phyloP scores from a whole-genome alignment of 176 grass and related monocot species.

The Pontederia paniculata region DNA sequence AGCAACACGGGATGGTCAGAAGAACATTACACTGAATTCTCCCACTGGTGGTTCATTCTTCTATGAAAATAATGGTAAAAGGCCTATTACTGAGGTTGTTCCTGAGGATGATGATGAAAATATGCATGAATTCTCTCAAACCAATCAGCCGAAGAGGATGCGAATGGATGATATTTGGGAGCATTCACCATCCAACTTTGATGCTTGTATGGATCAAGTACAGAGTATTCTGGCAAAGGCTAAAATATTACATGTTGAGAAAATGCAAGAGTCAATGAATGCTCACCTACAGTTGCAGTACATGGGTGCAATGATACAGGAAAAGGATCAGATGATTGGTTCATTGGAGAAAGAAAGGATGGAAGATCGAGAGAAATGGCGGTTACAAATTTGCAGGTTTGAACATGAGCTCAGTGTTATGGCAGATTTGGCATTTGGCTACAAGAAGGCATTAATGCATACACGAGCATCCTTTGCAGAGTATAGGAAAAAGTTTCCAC shows the following conservation, averaged over 20 bases:
- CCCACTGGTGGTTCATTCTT: constrained; percentile 35
- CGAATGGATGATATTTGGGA: constrained; percentile 25
- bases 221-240: constrained; percentile 28
- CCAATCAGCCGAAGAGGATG: constrained; percentile 45
- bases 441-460: constrained; percentile 47
- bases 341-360: constrained; percentile 38
- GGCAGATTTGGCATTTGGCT: constrained; percentile 40
- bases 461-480: constrained; percentile 30
- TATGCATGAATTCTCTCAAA: constrained; percentile 35
- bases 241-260: constrained; percentile 41
- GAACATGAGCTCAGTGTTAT: constrained; percentile 71
- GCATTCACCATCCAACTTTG: constrained; percentile 26
- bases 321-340: constrained; percentile 50
- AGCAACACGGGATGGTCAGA: constrained; percentile 56
- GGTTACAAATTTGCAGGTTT: constrained; percentile 41
- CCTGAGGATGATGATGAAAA: constrained; percentile 42
- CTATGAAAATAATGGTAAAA: constrained; percentile 58
- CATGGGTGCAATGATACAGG: constrained; percentile 29
- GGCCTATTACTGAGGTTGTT: constrained; percentile 57
- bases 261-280: constrained; percentile 37
- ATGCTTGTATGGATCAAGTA: constrained; percentile 29
- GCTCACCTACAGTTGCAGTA: constrained; percentile 37
- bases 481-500: constrained; percentile 57
- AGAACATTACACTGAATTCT: constrained; percentile 32
- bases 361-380: constrained; percentile 56